Evolutionary conservation across 345 rosid species (phyloP), one percentile per base, ranked within the genome.

Genomic region (Brassica incana): DNA sequence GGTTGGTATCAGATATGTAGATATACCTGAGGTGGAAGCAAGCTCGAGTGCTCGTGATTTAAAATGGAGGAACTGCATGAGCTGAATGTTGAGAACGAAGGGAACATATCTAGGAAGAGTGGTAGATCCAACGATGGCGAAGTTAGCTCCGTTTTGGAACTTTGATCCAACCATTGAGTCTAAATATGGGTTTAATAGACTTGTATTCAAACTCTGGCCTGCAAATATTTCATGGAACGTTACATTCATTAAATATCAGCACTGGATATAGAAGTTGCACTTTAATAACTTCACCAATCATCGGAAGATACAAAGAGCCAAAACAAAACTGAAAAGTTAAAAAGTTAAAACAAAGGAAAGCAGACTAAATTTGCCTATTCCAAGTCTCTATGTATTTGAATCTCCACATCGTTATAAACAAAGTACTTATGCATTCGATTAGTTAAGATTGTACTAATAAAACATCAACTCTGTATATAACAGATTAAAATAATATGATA

Each of bases 51-150:
- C 66, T 65, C 90, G 88, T 4, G 93, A 77, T 84, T 87, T 93
- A 88, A 93, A 93, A 77, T 86, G 92, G 36, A 85, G 88, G 60
- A 93, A 93, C 86, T 93, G 97, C 98, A 90, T 88, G 66, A 91
- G 66, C 83, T 93, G 98, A 75, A 93, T 87, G 80, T 89, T 86
- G 82, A 91, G 81, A 1, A 90, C 85, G 52, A 93, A 93, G 0
- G 95, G 97, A 18, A 90, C 87, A 79, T 72, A 88, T 78, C 87
- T 90, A 2, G 97, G 98, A 58, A 91, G 93, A 29, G 95, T 89
- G 6, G 98, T 84, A 1, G 97, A 89, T 23, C 98, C 98, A 77
- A 86, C 93, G 0, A 91, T 71, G 0, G 97, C 97, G 73, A 93
- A 93, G 67, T 91, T 91, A 33, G 85, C 95, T 0, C 98, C 93